phyloP scores from a whole-genome alignment of 805 yeast species.

The Hanseniaspora clermontiae region DNA sequence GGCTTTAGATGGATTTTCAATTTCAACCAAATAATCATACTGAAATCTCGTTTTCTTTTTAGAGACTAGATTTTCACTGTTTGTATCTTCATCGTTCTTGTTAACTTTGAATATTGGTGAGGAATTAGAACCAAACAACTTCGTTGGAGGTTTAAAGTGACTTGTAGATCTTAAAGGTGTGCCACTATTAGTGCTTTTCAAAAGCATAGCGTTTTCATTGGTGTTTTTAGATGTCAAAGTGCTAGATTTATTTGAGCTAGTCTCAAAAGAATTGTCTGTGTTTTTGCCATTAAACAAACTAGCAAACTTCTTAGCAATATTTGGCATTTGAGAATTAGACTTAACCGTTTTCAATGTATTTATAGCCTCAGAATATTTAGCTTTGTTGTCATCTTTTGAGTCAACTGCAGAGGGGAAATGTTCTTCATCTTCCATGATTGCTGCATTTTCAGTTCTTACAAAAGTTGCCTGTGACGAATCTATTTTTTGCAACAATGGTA shows the following conservation, averaged over 20 bases:
- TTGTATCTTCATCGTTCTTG: neutral
- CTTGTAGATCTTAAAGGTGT: neutral
- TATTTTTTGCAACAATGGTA: neutral
- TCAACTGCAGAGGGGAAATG: constrained; percentile 10
- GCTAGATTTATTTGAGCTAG: neutral
- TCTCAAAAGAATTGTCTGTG: neutral
- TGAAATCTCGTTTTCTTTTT: constrained; percentile 1
- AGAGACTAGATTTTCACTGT: neutral
- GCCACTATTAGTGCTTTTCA: neutral
- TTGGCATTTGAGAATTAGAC: constrained; percentile 4
- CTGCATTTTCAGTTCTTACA: neutral
- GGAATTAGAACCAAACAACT: constrained; percentile 2
- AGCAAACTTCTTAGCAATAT: constrained; percentile 3
- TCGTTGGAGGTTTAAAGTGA: neutral
- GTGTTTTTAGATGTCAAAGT: neutral
- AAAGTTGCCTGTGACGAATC: neutral
- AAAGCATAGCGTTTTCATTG: neutral
- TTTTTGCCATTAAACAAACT: neutral
- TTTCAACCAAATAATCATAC: constrained; percentile 42
- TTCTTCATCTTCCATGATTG: neutral
- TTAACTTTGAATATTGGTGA: constrained; percentile 2
- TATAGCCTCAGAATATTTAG: constrained; percentile 4
- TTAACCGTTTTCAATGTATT: constrained; percentile 7
- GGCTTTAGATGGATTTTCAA: constrained; percentile 67
- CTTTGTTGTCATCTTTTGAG: constrained; percentile 3